Evolutionary conservation across 148 eudicot genomes (phyloP).

Genomic region (Silene conica): DNA sequence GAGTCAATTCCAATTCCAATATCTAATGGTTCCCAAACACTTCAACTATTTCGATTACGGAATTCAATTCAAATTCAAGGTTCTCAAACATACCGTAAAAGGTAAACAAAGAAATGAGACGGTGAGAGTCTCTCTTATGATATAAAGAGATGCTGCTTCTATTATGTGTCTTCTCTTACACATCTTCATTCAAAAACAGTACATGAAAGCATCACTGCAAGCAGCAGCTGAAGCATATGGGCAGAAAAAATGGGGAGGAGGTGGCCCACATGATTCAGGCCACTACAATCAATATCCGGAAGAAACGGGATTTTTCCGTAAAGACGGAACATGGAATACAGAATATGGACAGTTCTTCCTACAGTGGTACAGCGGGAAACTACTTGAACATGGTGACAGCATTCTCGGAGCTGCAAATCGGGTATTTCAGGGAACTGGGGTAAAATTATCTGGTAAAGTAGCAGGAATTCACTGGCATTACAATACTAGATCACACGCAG

Average conservation of each 20-base stretch:
- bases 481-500: slow-evolving; percentile 77
- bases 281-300: slow-evolving; percentile 87
- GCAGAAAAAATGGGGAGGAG: slow-evolving; percentile 61
- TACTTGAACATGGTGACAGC: slow-evolving; percentile 68
- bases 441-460: slow-evolving; percentile 76
- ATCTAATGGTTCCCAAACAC: too few species aligned
- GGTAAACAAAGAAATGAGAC: too few species aligned
- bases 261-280: slow-evolving; percentile 85
- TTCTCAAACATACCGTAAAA: too few species aligned
- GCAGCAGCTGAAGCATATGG: slow-evolving; percentile 75
- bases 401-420: slow-evolving; percentile 57
- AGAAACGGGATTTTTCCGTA: slow-evolving; percentile 71
- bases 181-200: slow-evolving; percentile 37
- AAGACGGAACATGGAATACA: slow-evolving; percentile 73
- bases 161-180: too few species aligned
- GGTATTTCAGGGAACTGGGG: slow-evolving; percentile 67
- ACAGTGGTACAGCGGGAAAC: slow-evolving; percentile 71
- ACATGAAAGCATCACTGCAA: slow-evolving; percentile 77
- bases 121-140: too few species aligned
- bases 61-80: too few species aligned
- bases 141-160: too few species aligned
- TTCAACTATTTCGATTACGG: too few species aligned
- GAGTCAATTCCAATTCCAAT: too few species aligned
- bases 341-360: slow-evolving; percentile 76
- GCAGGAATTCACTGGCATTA: slow-evolving; percentile 98